Conservation (phyloP, 768 basidiomycete species). For the Lentinula edodes region DNA sequence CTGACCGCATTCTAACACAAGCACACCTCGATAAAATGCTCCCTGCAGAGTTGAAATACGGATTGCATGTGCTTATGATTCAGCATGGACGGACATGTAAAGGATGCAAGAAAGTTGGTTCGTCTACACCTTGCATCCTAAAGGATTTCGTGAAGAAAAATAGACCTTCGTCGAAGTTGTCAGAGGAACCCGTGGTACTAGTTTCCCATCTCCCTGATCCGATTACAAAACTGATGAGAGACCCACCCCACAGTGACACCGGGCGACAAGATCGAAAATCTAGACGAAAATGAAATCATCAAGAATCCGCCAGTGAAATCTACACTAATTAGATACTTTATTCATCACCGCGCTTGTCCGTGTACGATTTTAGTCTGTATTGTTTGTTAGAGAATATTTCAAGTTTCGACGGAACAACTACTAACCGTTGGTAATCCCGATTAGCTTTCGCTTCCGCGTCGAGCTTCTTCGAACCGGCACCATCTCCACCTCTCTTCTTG, state of each 20-base stretch:
- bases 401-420: neutral
- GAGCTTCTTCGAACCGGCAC: constrained; percentile 31
- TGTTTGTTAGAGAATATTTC: neutral
- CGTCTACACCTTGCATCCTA: constrained; percentile 21
- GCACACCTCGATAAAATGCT: constrained; percentile 50
- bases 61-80: constrained; percentile 54
- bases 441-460: constrained; percentile 43
- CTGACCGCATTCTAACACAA: constrained; percentile 48
- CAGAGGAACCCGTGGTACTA: neutral
- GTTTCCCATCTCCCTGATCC: neutral
- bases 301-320: neutral
- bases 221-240: too few species aligned
- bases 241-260: too few species aligned
- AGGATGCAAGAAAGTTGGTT: constrained; percentile 39
- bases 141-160: constrained; percentile 23
- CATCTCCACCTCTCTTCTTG: constrained; percentile 52
- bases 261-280: too few species aligned
- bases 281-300: too few species aligned
- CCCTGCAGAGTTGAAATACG: constrained; percentile 49
- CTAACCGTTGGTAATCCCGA: constrained; percentile 54
- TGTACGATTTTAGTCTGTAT: constrained; percentile 8
- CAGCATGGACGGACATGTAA: constrained; percentile 49
- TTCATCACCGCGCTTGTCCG: constrained; percentile 1
- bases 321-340: neutral
- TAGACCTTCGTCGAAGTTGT: too few species aligned